Conservation (phyloP, 371 early-diverging fungal species). For the Capillidium rhysosporum region DNA sequence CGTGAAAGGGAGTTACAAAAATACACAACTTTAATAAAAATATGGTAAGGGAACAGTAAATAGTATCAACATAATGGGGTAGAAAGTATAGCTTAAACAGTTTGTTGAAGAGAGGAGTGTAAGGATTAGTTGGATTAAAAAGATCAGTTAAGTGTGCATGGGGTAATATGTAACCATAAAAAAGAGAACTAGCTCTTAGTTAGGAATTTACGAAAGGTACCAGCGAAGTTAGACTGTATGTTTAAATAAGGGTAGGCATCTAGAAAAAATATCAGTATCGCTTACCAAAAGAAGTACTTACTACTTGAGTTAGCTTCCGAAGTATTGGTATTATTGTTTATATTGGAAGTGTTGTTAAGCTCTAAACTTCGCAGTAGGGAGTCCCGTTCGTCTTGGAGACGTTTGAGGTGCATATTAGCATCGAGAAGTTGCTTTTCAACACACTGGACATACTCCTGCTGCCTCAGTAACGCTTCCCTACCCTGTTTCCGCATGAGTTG, state of each 20-base stretch:
- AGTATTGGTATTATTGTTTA: no score
- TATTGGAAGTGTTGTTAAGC: no score
- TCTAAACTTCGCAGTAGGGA: background rate
- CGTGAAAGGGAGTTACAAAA: no score
- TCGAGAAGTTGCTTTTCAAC: constrained; percentile 5
- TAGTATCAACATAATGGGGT: no score
- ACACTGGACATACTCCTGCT: background rate
- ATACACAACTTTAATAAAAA: no score
- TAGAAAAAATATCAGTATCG: background rate
- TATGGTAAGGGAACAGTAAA: no score
- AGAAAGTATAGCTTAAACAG: no score
- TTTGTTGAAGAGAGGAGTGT: no score
- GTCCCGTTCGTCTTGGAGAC: constrained; percentile 1
- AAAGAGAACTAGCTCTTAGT: background rate
- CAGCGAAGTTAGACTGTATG: background rate
- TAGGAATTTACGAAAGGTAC: background rate
- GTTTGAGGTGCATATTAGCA: background rate
- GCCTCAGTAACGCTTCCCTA: background rate
- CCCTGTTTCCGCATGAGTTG: background rate
- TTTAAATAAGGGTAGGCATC: background rate
- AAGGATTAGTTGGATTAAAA: no score
- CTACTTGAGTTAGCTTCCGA: background rate
- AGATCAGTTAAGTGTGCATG: no score
- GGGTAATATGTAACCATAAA: no score
- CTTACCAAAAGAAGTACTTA: background rate